Base-by-base conservation (phyloP, 345 rosid species). In the Litchi chinensis region DNA sequence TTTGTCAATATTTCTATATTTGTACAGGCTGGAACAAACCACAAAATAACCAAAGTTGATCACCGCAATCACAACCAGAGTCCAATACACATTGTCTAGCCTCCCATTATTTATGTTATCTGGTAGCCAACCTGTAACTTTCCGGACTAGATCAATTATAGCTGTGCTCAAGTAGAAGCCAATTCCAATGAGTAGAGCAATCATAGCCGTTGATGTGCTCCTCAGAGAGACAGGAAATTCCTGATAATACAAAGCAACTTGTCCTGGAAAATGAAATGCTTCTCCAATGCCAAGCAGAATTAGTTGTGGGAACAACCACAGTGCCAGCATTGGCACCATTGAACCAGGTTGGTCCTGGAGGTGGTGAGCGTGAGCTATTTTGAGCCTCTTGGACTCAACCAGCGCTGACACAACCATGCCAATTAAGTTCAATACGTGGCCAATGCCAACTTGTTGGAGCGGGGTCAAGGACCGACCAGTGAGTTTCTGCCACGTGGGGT, bases 301-400 rank as follows among this genome's bases (percentile, higher is more conserved):
- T 0, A 88, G 70, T 50, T 84, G 86, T 60, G 91, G 88, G 71
- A 91, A 75, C 54, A 93, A 40, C 93, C 92, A 89, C 10, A 86
- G 0, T 4, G 74, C 91, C 59, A 79, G 62, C 89, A 90, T 88
- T 0, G 87, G 87, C 63, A 79, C 83, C 0, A 24, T 50, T 0
- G 78, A 52, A 26, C 43, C 66, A 24, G 28, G 50, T 7, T 67
- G 65, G 21, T 68, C 32, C 21, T 57, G 63, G 40, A 59, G 41
- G n/a, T 66, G 71, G 21, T 73, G 80, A 39, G 19, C 44, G 46
- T 75, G 82, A 10, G 72, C 73, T 48, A 54, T 26, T 57, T 77
- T 70, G 37, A 88, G 83, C 70, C 93, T 77, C 60, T 76, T 89
- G 28, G 87, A 76, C 80, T 88, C 94, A 8, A 90, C 80, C 13